Base-by-base conservation (phyloP, 371 early-diverging fungal genomes). In the Lichtheimia ramosa region DNA sequence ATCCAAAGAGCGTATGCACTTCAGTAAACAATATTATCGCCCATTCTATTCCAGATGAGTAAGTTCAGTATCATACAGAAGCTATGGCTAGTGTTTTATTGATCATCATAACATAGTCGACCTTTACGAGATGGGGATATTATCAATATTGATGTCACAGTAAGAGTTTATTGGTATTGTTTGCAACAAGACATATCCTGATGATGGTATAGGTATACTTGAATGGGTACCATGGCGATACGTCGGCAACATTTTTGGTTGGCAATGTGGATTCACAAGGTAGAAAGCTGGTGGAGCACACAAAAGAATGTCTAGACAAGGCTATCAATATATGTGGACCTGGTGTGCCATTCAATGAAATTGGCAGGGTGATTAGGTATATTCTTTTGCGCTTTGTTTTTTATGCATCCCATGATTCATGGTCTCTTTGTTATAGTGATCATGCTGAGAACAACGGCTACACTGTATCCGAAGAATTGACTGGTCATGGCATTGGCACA, bases 31-130 rank as follows among this genome's bases (percentile, higher is more conserved):
- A 96, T 65, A 86, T 95, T 14, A 87, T 96, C 49, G 91, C 92
- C 10, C 96, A 96, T 68, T 96, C 96, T 0, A 94, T 96, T 57
- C 96, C 96, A 3, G 95, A 96, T 64, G 71, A 79, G 83, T 83
- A 71, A 62, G 79, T 49, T 12, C 46, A 43, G n/a, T n/a, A n/a
- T n/a, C n/a, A n/a, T n/a, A n/a, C n/a, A n/a, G n/a, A n/a, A n/a
- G n/a, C n/a, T n/a, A 54, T 42, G 43, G 21, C 20, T 43, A 40
- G 18, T 13, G 10, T 41, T 25, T 61, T 20, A 8, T 27, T 23
- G 0, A 50, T 39, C 20, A 48, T 21, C 16, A 41, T 24, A n/a
- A 16, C 7, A 18, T 56, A 83, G 83, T 27, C 87, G 93, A 16
- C 73, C 77, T 18, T 75, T 96, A 10, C 63, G 82, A 59, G 81